phyloP scores from a whole-genome alignment of 2,329 filamentous ascomycete genomes.

The Dothideomycetes sp. region DNA sequence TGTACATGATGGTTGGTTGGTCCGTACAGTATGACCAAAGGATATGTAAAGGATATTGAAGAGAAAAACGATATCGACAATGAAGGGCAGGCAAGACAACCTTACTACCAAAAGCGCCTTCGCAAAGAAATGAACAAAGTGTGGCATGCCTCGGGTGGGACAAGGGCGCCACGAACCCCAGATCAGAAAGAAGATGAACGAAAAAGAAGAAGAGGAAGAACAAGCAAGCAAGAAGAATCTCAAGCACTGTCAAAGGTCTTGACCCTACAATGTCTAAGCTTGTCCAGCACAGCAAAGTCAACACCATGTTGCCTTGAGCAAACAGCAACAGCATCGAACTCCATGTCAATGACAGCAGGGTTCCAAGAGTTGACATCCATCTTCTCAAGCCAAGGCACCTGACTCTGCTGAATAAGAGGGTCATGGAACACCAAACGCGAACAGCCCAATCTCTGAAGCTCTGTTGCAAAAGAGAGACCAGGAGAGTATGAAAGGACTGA shows the following conservation, averaged over 20 bases:
- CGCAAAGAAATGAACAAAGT: no score
- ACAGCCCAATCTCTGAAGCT: conserved; percentile 15
- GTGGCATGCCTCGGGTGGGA: no score
- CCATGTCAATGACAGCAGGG: conserved; percentile 12
- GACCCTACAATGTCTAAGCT: conserved; percentile 13
- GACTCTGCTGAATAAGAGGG: conserved; percentile 16
- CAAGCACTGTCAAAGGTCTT: conserved; percentile 12
- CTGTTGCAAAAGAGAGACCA: conserved; percentile 15
- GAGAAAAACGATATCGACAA: no score
- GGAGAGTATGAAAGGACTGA: conserved; percentile 17
- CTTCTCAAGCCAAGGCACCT: conserved; percentile 16
- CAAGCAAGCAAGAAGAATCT: conserved; percentile 1
- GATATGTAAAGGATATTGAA: no score
- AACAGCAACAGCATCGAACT: conserved; percentile 17
- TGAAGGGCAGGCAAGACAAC: no score
- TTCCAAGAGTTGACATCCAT: conserved; percentile 13
- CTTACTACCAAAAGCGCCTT: no score
- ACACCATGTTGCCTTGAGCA: conserved; percentile 17
- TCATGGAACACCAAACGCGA: conserved; percentile 17
- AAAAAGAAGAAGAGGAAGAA: no score
- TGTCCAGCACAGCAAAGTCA: conserved; percentile 16
- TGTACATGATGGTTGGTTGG: no score
- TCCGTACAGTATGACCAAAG: no score
- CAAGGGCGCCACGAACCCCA: no score
- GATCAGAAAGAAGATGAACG: conserved; percentile 1